Base-by-base conservation (phyloP, 2,329 filamentous ascomycete species). In the Arthrobotrys iridis region DNA sequence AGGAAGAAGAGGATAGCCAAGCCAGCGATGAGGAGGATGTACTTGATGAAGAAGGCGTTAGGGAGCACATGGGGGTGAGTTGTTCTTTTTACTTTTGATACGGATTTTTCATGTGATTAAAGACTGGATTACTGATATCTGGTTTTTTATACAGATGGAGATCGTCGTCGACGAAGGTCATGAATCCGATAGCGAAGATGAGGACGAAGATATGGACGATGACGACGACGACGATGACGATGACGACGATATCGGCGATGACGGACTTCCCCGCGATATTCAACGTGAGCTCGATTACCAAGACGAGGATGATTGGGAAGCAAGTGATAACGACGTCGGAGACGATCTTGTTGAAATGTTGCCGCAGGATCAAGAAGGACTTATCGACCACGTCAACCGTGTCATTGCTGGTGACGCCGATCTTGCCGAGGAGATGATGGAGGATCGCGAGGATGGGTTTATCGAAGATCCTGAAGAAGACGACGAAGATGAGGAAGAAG, bases 1-100 rank as follows among this genome's bases (percentile, higher is more conserved):
- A 97, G 37, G 94, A 96, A 78, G 95, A 97, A 89, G 97, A 96
- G 79, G 93, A 93, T 30, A 87, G 91, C 80, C 89, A 89, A 0
- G 87, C 87, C 77, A 97, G 93, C 79, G 94, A 96, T 80, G 92
- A 95, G 71, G 92, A 96, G 75, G 86, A 96, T 68, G 91, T 91
- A 26, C 63, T 67, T 33, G 77, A 77, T 18, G 50, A 52, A 18
- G 77, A 79, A 62, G 65, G 45, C 1, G 76, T 77, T 30, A 60
- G 65, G n/a, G 63, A 65, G 13, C 72, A 55, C n/a, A 80, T 80
- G 79, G 78, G 77, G 78, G 79, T 80, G 71, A 77, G 79, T 77
- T 48, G 48, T 24, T 59, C n/a, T 18, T 8, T 40, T 28, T 18
- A 15, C 13, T 40, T 43, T 59, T 45, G 13, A 13, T 8, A 4